These are phyloP conservation scores for Amanita phalloides DNA, from an alignment of 768 basidiomycete species.

Conservation along the genomic window DNA sequence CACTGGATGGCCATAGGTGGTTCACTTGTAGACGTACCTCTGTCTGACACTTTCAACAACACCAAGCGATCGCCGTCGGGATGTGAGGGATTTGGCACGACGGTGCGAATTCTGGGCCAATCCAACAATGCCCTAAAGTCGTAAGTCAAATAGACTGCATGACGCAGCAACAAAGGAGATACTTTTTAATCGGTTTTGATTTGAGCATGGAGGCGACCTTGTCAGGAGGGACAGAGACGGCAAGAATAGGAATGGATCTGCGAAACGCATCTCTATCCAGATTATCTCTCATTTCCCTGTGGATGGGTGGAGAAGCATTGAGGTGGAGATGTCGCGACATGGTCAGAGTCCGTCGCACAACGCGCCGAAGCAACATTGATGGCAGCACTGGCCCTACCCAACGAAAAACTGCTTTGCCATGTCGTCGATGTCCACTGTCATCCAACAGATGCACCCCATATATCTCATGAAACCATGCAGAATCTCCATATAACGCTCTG, in stretches of 20 bases:
- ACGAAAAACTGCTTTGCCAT: constrained; percentile 42
- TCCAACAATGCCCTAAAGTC: constrained; percentile 49
- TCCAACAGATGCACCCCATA: constrained; percentile 63
- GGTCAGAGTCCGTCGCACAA: not conserved
- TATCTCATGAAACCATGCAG: constrained; percentile 38
- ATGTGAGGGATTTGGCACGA: constrained; percentile 39
- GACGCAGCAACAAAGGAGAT: not conserved
- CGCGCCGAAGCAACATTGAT: not conserved
- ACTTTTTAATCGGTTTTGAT: constrained; percentile 52
- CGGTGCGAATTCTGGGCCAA: constrained; percentile 55
- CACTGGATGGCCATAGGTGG: constrained; percentile 4
- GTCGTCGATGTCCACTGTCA: constrained; percentile 89
- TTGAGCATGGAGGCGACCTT: constrained; percentile 48
- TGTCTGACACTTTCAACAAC: constrained; percentile 45
- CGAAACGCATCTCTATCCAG: constrained; percentile 60
- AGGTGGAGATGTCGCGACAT: constrained; percentile 28
- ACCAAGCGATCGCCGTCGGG: constrained; percentile 49
- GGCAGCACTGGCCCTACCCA: constrained; percentile 11
- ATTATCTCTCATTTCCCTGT: constrained; percentile 21
- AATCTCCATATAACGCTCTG: constrained; percentile 58
- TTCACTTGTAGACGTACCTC: constrained; percentile 35
- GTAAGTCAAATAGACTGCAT: not conserved
- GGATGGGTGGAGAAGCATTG: constrained; percentile 25
- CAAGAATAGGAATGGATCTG: constrained; percentile 57
- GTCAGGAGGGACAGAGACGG: constrained; percentile 47